Evolutionary conservation across 1,139 yeast species (phyloP).

Genomic region (Debaryomycetaceae sp.): DNA sequence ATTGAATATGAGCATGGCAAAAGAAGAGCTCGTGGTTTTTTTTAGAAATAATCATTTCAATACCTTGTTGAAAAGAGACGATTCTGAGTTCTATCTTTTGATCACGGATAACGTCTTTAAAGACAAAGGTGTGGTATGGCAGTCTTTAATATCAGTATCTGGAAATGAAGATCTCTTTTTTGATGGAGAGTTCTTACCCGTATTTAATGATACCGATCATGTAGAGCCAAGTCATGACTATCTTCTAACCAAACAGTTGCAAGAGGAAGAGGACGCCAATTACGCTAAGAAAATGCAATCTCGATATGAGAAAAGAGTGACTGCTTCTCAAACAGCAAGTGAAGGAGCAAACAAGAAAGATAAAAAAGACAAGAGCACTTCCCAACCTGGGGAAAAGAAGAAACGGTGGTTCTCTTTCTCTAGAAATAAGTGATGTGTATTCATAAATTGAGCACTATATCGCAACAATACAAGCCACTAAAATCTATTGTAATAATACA

Average conservation of each 20-base stretch:
- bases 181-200: slow-evolving; percentile 55
- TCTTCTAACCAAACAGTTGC: slow-evolving; percentile 49
- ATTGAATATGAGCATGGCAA: slow-evolving; percentile 38
- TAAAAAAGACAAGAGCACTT: slow-evolving; percentile 1
- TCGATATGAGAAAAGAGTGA: slow-evolving; percentile 12
- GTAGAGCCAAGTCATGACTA: slow-evolving; percentile 30
- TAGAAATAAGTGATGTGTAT: not conserved
- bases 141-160: slow-evolving; percentile 58
- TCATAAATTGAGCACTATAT: not conserved
- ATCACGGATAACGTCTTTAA: slow-evolving; percentile 71
- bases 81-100: slow-evolving; percentile 51
- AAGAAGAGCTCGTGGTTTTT: slow-evolving; percentile 52
- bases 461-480: not conserved
- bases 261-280: slow-evolving; percentile 58
- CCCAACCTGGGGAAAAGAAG: not conserved
- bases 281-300: slow-evolving; percentile 49
- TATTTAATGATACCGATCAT: slow-evolving; percentile 21
- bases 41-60: slow-evolving; percentile 86
- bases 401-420: not conserved
- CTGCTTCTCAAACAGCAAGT: not conserved
- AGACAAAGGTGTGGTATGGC: slow-evolving; percentile 64
- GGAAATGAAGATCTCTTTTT: slow-evolving; percentile 69
- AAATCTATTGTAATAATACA: too few species aligned
- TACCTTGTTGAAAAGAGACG: slow-evolving; percentile 56
- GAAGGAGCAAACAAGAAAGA: not conserved